Evolutionary conservation across 805 yeast genomes (phyloP).

Genomic region (Candida arabinofermentans): DNA sequence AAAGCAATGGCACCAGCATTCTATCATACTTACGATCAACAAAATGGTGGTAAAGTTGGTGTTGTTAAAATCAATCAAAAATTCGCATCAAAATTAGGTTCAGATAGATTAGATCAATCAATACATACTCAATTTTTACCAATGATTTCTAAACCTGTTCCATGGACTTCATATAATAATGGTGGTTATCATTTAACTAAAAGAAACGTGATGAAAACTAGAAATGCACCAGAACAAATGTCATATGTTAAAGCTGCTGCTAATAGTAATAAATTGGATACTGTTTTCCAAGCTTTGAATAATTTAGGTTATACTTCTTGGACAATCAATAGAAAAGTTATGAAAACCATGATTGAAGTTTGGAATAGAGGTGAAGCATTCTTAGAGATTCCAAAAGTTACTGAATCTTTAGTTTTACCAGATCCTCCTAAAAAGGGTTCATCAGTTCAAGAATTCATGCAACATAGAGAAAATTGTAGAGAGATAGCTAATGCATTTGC

Average conservation of each 20-base stretch:
- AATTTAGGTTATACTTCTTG: slow-evolving; percentile 86
- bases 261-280: slow-evolving; percentile 56
- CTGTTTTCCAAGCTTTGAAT: slow-evolving; percentile 76
- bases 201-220: slow-evolving; percentile 65
- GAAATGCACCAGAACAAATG: slow-evolving; percentile 81
- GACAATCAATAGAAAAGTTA: slow-evolving; percentile 78
- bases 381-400: slow-evolving; percentile 63
- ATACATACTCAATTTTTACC: slow-evolving; percentile 83
- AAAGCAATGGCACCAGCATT: slow-evolving; percentile 84
- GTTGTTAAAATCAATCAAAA: slow-evolving; percentile 71
- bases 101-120: slow-evolving; percentile 58
- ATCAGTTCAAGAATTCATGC: slow-evolving; percentile 67
- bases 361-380: slow-evolving; percentile 86
- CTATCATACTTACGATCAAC: slow-evolving; percentile 80
- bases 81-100: slow-evolving; percentile 61
- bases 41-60: slow-evolving; percentile 76
- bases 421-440: slow-evolving; percentile 55
- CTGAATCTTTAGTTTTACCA: slow-evolving; percentile 44
- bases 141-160: slow-evolving; percentile 86
- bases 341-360: slow-evolving; percentile 63
- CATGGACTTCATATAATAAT: slow-evolving; percentile 76
- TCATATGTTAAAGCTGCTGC: slow-evolving; percentile 89
- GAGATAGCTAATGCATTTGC: slow-evolving; percentile 56
- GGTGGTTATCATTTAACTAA: slow-evolving; percentile 82
- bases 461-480: slow-evolving; percentile 63